Evolutionary conservation across 805 yeast genomes (phyloP).

Genomic region (Ogataea degrootiae): DNA sequence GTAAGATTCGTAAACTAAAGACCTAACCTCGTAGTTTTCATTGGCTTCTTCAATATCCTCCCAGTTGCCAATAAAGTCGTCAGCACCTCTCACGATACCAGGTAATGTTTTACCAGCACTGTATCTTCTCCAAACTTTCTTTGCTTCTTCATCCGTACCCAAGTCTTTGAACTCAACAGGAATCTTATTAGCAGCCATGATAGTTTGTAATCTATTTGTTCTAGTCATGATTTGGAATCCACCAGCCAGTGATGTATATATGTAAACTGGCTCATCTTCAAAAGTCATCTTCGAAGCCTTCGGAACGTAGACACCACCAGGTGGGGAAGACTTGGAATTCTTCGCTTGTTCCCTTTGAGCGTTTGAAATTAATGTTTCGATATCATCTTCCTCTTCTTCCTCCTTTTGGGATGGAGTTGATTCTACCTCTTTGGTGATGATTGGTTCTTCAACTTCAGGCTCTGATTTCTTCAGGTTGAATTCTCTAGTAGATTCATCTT

Average conservation of each 20-base stretch:
- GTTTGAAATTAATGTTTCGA: constrained; percentile 24
- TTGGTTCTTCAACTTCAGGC: constrained; percentile 3
- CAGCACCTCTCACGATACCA: constrained; percentile 78
- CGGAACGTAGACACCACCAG: constrained; percentile 29
- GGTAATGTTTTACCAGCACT: constrained; percentile 73
- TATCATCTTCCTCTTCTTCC: constrained; percentile 18
- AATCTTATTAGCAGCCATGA: constrained; percentile 68
- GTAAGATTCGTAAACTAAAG: constrained; percentile 60
- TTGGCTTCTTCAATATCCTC: constrained; percentile 82
- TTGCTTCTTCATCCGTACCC: constrained; percentile 85
- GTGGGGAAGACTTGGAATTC: constrained; percentile 1
- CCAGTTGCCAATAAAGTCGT: constrained; percentile 81
- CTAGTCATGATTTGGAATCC: constrained; percentile 75
- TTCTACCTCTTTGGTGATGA: neutral
- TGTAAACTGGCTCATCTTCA: constrained; percentile 59
- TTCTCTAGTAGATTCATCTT: constrained; percentile 3
- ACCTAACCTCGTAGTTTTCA: constrained; percentile 65
- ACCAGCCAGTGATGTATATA: constrained; percentile 84
- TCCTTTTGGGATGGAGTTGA: neutral
- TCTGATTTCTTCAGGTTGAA: neutral
- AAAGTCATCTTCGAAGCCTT: constrained; percentile 30
- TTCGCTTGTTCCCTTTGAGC: constrained; percentile 21
- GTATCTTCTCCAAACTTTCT: constrained; percentile 75
- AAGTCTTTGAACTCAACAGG: constrained; percentile 67
- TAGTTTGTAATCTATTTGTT: constrained; percentile 71